phyloP scores from a whole-genome alignment of 306 rosid species.

The Notholithocarpus densiflorus region DNA sequence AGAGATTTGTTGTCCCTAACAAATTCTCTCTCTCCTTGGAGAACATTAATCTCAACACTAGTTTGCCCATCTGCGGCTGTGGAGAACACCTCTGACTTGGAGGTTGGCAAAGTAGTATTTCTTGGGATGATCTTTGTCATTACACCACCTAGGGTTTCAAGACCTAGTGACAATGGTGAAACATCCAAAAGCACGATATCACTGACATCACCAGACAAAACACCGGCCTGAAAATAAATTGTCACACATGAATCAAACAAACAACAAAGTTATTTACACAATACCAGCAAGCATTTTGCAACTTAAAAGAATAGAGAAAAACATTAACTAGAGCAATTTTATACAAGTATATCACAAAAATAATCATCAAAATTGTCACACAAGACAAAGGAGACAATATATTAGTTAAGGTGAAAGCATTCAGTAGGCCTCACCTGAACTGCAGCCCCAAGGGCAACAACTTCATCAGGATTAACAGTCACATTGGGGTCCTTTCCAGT shows the following conservation, averaged over 20 bases:
- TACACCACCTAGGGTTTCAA: slow-evolving; percentile 90
- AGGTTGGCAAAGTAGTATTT: slow-evolving; percentile 93
- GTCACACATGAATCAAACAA: too few species aligned
- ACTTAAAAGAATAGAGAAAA: too few species aligned
- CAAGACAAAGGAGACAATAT: too few species aligned
- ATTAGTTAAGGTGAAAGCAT: too few species aligned
- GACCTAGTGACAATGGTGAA: slow-evolving; percentile 71
- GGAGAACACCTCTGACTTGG: slow-evolving; percentile 93
- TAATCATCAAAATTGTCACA: too few species aligned
- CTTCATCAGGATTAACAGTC: slow-evolving; percentile 93
- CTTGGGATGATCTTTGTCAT: slow-evolving; percentile 95
- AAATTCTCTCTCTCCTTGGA: slow-evolving; percentile 92
- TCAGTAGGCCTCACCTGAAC: slow-evolving; percentile 55
- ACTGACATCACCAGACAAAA: neutral
- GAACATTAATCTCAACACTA: slow-evolving; percentile 89
- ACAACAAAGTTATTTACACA: too few species aligned
- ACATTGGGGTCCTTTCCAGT: slow-evolving; percentile 88
- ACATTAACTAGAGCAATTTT: too few species aligned
- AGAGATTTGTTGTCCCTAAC: slow-evolving; percentile 95
- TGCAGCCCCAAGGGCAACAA: slow-evolving; percentile 95
- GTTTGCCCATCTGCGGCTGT: slow-evolving; percentile 96
- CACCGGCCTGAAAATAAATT: slow-evolving; percentile 64
- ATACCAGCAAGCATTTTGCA: too few species aligned
- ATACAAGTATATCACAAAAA: too few species aligned
- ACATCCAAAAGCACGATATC: slow-evolving; percentile 76